Conservation (phyloP, 2,329 filamentous ascomycete genomes). For the Talaromyces amestolkiae region DNA sequence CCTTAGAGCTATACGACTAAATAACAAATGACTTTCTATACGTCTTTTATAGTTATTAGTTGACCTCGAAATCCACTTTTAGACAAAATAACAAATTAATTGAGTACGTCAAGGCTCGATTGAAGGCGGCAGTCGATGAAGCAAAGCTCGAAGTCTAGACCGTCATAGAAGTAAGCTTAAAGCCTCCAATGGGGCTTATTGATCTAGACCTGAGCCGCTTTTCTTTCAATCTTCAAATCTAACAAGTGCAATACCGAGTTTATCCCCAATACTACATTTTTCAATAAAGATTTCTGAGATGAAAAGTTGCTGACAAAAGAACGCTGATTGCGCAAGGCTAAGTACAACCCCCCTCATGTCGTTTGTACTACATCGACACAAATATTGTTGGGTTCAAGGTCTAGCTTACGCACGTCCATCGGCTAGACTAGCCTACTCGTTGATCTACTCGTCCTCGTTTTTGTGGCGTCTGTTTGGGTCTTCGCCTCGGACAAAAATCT, state of each 20-base stretch:
- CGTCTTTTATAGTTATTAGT: too few relatives aligned
- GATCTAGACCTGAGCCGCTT: background rate
- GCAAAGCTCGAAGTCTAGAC: background rate
- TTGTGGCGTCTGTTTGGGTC: background rate
- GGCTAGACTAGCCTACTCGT: background rate
- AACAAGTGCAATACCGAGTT: background rate
- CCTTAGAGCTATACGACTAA: background rate
- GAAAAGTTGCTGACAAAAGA: background rate
- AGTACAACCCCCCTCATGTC: background rate
- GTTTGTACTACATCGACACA: background rate
- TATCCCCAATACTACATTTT: background rate
- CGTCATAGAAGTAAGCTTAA: background rate
- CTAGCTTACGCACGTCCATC: background rate
- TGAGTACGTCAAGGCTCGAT: too few relatives aligned
- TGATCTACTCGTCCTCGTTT: background rate
- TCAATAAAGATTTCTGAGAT: background rate
- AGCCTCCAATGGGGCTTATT: conserved; percentile 1
- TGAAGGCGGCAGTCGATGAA: background rate
- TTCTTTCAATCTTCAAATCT: background rate
- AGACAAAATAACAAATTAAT: background rate
- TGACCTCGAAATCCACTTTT: too few relatives aligned
- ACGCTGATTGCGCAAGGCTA: background rate
- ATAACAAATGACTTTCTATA: too few relatives aligned
- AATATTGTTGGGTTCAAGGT: background rate
- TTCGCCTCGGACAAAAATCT: background rate